These are phyloP conservation scores for Podospora pseudopauciseta DNA, from an alignment of 495 filamentous ascomycete species.

Conservation along the genomic window DNA sequence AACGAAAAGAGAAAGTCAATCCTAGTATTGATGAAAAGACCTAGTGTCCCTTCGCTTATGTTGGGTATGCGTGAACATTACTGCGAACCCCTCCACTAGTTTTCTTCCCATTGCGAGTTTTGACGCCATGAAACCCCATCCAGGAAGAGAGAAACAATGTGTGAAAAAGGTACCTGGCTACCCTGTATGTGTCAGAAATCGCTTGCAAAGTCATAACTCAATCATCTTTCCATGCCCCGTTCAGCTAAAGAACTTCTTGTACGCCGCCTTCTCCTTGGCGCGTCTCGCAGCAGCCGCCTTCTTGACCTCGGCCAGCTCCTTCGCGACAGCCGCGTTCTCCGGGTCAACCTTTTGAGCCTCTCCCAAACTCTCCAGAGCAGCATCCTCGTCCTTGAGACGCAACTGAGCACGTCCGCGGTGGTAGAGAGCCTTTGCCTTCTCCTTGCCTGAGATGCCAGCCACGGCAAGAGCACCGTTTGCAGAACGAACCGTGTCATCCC, in stretches of 20 bases:
- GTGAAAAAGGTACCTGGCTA: neutral
- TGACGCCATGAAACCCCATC: neutral
- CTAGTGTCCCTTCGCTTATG: neutral
- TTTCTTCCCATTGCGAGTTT: neutral
- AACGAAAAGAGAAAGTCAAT: neutral
- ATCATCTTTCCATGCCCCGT: neutral
- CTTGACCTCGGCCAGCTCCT: conserved; percentile 73
- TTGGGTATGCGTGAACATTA: neutral
- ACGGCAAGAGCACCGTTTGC: conserved; percentile 73
- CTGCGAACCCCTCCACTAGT: neutral
- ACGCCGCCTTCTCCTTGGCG: conserved; percentile 84
- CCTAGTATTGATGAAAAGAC: neutral
- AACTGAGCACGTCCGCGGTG: conserved; percentile 71
- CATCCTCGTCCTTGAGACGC: conserved; percentile 80
- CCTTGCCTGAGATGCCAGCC: conserved; percentile 60
- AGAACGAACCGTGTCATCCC: conserved; percentile 61
- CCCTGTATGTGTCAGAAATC: neutral
- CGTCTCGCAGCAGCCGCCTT: conserved; percentile 65
- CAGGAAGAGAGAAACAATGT: neutral
- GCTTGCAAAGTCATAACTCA: neutral
- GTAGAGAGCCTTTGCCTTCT: conserved; percentile 85
- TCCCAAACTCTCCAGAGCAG: conserved; percentile 72
- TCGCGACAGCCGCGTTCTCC: conserved; percentile 67
- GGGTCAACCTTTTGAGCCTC: conserved; percentile 71
- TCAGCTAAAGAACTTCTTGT: conserved; percentile 76